Base-by-base conservation (phyloP, 2,329 filamentous ascomycete species). In the Phialophora macrospora region DNA sequence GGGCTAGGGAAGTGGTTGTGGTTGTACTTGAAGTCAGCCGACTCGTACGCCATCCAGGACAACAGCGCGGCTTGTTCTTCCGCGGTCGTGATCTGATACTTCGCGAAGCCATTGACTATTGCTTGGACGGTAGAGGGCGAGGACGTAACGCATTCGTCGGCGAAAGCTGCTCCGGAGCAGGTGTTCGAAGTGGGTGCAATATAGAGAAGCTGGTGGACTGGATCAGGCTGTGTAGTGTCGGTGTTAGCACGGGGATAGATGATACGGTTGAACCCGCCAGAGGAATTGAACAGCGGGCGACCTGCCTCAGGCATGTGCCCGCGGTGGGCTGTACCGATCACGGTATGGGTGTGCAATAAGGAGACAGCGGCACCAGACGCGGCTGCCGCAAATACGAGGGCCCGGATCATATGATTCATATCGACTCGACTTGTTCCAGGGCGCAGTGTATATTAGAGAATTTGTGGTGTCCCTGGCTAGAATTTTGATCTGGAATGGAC, bases 11-110 rank as follows among this genome's bases (percentile, higher is more conserved):
- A 84, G 72, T 87, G 80, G 78, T 93, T 92, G 76, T 82, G 84
- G 77, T 89, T 91, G 83, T 86, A 93, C 72, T 85, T 82, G 79
- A 93, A 91, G 68, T 88, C 83, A 24, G 64, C 86, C 1, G 85
- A 87, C 79, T 96, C 92, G 74, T 88, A 88, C 11, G 88, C 85
- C 80, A 91, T 89, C 73, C 92, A 81, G 12, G 88, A 82, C 51
- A 95, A 74, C 17, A 93, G 77, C 24, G 88, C 90, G 6, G 91
- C 91, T 74, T 90, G 87, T 71, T 90, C 85, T 24, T 82, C 84
- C 24, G 79, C 77, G 38, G 76, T 75, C 55, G 78, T 81, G 71
- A 93, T 79, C 2, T 75, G 70, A 80, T 91, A 89, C 11, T 81
- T 77, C 20, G 73, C 63, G 76, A 93, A 88, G 41, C 85, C 83